Percentiles rank a stretch among this genome's conserved stretches.
These are phyloP conservation scores for Pulveroboletus sp. DNA, from an alignment of 768 basidiomycete genomes.

Conservation along the genomic window DNA sequence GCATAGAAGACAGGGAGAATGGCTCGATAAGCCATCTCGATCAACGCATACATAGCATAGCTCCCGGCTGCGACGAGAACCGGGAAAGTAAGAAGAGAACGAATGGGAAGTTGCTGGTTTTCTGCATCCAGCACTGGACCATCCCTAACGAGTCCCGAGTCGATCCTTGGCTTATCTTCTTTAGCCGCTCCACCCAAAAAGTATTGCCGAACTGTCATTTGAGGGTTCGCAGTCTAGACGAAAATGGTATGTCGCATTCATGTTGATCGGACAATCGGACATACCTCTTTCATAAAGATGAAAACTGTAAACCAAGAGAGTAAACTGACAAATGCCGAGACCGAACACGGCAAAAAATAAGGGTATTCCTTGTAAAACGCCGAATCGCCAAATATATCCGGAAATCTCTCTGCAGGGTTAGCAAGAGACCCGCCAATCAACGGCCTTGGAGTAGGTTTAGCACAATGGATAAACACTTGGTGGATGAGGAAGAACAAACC, in stretches of 20 bases:
- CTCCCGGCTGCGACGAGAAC: conserved; percentile 59
- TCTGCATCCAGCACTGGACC: neutral
- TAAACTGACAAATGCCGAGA: conserved; percentile 54
- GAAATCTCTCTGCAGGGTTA: conserved; percentile 65
- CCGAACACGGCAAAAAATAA: conserved; percentile 70
- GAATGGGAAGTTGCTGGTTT: conserved; percentile 40
- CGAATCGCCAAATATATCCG: conserved; percentile 51
- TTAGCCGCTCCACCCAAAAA: conserved; percentile 11
- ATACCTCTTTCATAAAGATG: conserved; percentile 56
- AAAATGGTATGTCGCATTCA: neutral
- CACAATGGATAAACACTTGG: neutral
- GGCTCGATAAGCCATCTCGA: conserved; percentile 63
- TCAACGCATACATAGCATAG: conserved; percentile 58
- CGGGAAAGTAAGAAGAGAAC: conserved; percentile 44
- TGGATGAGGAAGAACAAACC: conserved; percentile 31
- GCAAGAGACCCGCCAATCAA: conserved; percentile 66
- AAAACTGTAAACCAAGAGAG: conserved; percentile 49
- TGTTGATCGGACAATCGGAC: neutral
- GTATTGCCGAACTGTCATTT: conserved; percentile 15
- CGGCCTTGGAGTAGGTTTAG: conserved; percentile 43
- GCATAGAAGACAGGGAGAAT: conserved; percentile 33
- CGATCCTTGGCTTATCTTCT: neutral
- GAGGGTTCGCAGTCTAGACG: conserved; percentile 15
- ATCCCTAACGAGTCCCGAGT: neutral
- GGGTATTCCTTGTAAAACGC: conserved; percentile 63